Evolutionary conservation across 1,284 basidiomycete species (phyloP).

Genomic region (Apiotrichum veenhuisii): DNA sequence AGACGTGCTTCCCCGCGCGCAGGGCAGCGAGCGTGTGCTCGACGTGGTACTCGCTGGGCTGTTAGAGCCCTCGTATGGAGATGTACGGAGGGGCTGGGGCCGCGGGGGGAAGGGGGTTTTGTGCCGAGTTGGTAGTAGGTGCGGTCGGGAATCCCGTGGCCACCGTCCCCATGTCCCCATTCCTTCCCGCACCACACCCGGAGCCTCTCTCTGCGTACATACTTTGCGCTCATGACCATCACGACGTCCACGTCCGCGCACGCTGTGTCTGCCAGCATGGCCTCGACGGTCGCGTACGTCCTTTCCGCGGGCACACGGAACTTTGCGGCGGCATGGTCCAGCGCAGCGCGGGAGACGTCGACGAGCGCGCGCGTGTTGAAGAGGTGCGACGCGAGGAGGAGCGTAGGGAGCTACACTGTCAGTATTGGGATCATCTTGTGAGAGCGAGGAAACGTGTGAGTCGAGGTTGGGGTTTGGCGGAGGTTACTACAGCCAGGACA

Average conservation of each 20-base stretch:
- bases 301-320: conserved; percentile 24
- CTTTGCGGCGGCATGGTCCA: conserved; percentile 36
- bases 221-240: conserved; percentile 32
- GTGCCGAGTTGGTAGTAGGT: too few species aligned
- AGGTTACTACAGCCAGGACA: neutral
- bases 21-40: conserved; percentile 19
- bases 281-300: conserved; percentile 16
- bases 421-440: neutral
- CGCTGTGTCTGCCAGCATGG: conserved; percentile 23
- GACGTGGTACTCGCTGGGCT: conserved; percentile 17
- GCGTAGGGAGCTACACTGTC: conserved; percentile 18
- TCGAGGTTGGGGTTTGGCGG: neutral
- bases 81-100: too few species aligned
- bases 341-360: conserved; percentile 35
- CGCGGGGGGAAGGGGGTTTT: too few species aligned
- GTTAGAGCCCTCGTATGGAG: too few species aligned
- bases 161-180: too few species aligned
- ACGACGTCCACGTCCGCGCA: conserved; percentile 42
- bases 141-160: too few species aligned
- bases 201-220: neutral
- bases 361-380: conserved; percentile 35
- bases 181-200: neutral
- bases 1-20: conserved; percentile 30
- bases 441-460: neutral
- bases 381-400: conserved; percentile 19